These are phyloP conservation scores for Wickerhamiella brachini DNA, from an alignment of 805 yeast genomes.

Conservation along the genomic window DNA sequence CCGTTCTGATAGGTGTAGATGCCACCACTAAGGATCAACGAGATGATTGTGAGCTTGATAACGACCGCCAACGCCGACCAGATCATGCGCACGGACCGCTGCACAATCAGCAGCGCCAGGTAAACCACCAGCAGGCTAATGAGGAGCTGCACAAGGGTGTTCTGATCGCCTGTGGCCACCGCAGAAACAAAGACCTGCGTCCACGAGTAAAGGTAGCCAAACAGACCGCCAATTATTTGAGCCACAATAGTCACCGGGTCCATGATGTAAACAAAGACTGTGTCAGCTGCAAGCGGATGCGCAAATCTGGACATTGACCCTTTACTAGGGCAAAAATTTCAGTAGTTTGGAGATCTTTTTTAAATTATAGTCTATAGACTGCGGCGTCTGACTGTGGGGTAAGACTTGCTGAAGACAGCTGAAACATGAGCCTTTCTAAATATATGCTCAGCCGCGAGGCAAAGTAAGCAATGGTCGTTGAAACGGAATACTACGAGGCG, in stretches of 20 bases:
- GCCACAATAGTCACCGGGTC: not conserved
- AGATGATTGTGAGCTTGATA: slow-evolving; percentile 12
- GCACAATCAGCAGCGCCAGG: slow-evolving; percentile 15
- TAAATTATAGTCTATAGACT: too few species aligned
- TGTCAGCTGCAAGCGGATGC: not conserved
- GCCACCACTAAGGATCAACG: slow-evolving; percentile 7
- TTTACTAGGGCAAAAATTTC: too few species aligned
- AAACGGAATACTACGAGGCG: slow-evolving; percentile 74
- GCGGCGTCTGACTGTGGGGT: too few species aligned
- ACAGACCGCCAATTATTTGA: not conserved
- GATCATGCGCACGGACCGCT: slow-evolving; percentile 15
- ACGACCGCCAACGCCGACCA: slow-evolving; percentile 12
- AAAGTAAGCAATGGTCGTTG: slow-evolving; percentile 50
- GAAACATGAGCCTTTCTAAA: too few species aligned
- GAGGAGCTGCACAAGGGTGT: slow-evolving; percentile 9
- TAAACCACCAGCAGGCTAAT: slow-evolving; percentile 16
- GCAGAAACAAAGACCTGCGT: slow-evolving; percentile 6
- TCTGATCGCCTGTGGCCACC: slow-evolving; percentile 9
- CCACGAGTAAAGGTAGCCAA: slow-evolving; percentile 7
- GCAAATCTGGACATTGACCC: too few species aligned
- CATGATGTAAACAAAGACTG: not conserved
- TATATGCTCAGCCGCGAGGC: too few species aligned
- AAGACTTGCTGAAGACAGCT: too few species aligned
- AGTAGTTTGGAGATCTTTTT: too few species aligned
- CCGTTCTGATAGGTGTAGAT: slow-evolving; percentile 10